Evolutionary conservation across 805 yeast genomes (phyloP).

Genomic region (baker's yeast (Saccharomyces cerevisiae)): DNA sequence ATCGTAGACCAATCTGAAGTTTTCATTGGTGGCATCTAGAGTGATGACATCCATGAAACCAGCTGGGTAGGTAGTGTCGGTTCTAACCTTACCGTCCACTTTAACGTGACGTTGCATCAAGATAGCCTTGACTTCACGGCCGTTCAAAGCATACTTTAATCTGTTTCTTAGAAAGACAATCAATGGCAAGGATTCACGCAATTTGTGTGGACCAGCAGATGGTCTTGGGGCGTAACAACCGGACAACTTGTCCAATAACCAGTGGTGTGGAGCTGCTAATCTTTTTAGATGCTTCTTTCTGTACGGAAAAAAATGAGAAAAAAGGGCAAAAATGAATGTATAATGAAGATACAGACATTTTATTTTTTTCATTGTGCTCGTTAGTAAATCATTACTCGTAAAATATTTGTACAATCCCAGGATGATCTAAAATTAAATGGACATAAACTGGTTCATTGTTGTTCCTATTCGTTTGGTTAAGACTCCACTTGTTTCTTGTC

Average conservation of each 20-base stretch:
- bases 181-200: conserved; percentile 96
- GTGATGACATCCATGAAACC: conserved; percentile 99
- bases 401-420: not conserved
- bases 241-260: conserved; percentile 99
- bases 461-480: not conserved
- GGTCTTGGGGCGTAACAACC: conserved; percentile 99
- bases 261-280: conserved; percentile 99
- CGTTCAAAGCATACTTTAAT: conserved; percentile 96
- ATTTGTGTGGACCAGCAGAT: conserved; percentile 98
- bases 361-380: not conserved
- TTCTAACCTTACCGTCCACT: conserved; percentile 99
- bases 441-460: not conserved
- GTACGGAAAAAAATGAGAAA: conserved; percentile 13
- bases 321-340: not conserved
- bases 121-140: conserved; percentile 97
- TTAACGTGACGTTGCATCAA: conserved; percentile 96
- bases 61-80: conserved; percentile 97
- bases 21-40: conserved; percentile 96
- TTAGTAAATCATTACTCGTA: not conserved
- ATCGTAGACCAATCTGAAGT: conserved; percentile 98
- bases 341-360: not conserved
- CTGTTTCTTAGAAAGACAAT: conserved; percentile 96
- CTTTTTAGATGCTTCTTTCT: conserved; percentile 98
- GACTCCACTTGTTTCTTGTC: not conserved
- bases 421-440: not conserved